Conservation (phyloP, 331 rosid species). For the Saraca asoca region DNA sequence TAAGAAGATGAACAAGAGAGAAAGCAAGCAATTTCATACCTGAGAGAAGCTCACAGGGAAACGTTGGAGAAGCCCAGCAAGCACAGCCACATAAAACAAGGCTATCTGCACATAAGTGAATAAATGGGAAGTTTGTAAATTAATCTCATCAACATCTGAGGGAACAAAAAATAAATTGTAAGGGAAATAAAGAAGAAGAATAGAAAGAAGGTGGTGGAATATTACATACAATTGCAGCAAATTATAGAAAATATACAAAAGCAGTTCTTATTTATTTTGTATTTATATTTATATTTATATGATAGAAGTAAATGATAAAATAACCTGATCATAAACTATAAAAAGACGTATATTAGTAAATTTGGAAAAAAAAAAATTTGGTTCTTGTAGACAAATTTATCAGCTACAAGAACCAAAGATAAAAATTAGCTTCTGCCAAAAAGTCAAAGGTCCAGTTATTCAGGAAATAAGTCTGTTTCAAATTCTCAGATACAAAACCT, state of each 20-base stretch:
- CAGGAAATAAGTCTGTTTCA: not conserved
- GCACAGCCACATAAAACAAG: constrained; percentile 81
- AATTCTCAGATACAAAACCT: constrained; percentile 4
- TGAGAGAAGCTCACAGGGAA: constrained; percentile 89
- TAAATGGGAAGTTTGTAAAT: constrained; percentile 27
- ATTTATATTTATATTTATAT: constrained; percentile 20
- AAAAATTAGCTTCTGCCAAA: constrained; percentile 25
- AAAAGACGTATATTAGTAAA: constrained; percentile 10
- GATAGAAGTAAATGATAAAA: constrained; percentile 7
- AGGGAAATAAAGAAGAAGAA: not conserved
- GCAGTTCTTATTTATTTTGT: constrained; percentile 10
- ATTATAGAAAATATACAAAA: not conserved
- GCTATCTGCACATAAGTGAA: constrained; percentile 64
- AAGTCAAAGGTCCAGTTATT: not conserved
- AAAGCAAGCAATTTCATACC: constrained; percentile 46
- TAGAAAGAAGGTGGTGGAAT: not conserved
- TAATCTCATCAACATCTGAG: constrained; percentile 1
- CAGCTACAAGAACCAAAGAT: constrained; percentile 1
- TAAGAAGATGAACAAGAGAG: not conserved
- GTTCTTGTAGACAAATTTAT: not conserved
- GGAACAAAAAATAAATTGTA: constrained; percentile 16
- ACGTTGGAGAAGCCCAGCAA: constrained; percentile 88
- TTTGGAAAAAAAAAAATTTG: not conserved
- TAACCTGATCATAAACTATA: constrained; percentile 10
- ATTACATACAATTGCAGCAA: not conserved